These are phyloP conservation scores for Phytophthora hibernalis DNA, from an alignment of 352 stramenopile genomes.

Conservation along the genomic window DNA sequence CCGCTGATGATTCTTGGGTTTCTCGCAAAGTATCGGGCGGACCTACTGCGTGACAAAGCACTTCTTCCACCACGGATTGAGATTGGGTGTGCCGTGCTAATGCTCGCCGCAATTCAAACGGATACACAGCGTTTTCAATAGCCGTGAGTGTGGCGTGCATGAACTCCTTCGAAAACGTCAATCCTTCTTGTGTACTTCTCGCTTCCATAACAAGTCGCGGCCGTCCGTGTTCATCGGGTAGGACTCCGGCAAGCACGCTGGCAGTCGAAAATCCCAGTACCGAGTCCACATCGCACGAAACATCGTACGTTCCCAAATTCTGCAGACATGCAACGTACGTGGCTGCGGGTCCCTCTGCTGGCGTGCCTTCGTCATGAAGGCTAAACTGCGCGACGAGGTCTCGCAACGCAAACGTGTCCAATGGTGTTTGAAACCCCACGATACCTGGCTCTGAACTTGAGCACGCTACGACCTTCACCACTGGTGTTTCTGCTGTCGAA, in stretches of 20 bases:
- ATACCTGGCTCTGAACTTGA: conserved; percentile 46
- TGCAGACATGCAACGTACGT: conserved; percentile 61
- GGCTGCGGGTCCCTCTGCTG: conserved; percentile 20
- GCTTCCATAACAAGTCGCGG: conserved; percentile 71
- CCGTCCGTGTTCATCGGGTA: conserved; percentile 57
- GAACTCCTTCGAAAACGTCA: conserved; percentile 59
- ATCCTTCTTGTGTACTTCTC: conserved; percentile 46
- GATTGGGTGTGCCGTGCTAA: conserved; percentile 32
- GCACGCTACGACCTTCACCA: conserved; percentile 59
- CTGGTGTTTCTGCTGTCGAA: conserved; percentile 35
- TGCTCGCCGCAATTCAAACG: conserved; percentile 63
- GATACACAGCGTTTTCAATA: conserved; percentile 74
- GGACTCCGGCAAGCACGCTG: conserved; percentile 38
- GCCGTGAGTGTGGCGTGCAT: conserved; percentile 60
- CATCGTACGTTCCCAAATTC: conserved; percentile 46
- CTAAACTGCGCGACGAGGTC: conserved; percentile 44
- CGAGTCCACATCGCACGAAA: conserved; percentile 54
- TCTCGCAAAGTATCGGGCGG: conserved; percentile 19
- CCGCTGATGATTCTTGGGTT: conserved; percentile 3
- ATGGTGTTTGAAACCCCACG: conserved; percentile 55
- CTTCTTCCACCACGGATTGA: conserved; percentile 46
- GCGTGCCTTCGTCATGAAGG: conserved; percentile 14
- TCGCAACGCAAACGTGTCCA: conserved; percentile 60
- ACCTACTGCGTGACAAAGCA: conserved; percentile 44
- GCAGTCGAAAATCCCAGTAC: conserved; percentile 31